Base-by-base conservation (phyloP, 1,284 basidiomycete species). In the Malassezia slooffiae region DNA sequence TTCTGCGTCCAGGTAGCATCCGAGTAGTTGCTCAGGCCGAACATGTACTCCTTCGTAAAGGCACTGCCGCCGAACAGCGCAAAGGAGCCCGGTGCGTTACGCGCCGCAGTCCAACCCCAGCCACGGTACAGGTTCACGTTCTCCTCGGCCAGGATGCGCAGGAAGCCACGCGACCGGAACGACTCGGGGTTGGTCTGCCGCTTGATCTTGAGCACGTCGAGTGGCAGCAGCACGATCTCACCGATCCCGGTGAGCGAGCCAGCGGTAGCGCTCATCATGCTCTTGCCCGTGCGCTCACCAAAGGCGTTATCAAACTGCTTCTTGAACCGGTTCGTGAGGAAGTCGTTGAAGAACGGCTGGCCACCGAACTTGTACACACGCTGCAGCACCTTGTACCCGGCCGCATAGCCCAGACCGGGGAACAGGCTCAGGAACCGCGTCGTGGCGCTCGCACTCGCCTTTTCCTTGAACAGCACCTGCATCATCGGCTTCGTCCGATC, bases 81-180 rank as follows among this genome's bases (percentile, higher is more conserved):
- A 60, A 97, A 97, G 43, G 79, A 82, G 12, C 91, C 91, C 3
- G 91, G 91, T 2, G 91, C 91, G 69, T 97, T 97, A 45, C 91
- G 80, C 1, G 89, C 90, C 75, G 95, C 85, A 27, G 91, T 97
- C 91, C 91, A 96, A 43, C 90, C 91, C 85, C 89, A 95, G 29
- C 91, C 91, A 55, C 89, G 81, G 74, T 97, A 97, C 28, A 97
- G 78, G 10, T 79, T 81, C 41, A 77, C 64, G 47, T 90, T 88
- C 70, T 97, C 93, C 59, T 97, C 90, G 57, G 81, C 74, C 70
- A 97, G 79, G 57, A 97, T 89, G 42, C 83, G 81, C 46, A 93
- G 55, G 60, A 93, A 78, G 28, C 90, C 89, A 28, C 91, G 53
- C 17, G 60, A 63, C 5, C 66, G 53, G 52, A 69, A 67, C 1